Evolutionary conservation across 1,284 basidiomycete genomes (phyloP).

Genomic region (Rhodofomes roseus): DNA sequence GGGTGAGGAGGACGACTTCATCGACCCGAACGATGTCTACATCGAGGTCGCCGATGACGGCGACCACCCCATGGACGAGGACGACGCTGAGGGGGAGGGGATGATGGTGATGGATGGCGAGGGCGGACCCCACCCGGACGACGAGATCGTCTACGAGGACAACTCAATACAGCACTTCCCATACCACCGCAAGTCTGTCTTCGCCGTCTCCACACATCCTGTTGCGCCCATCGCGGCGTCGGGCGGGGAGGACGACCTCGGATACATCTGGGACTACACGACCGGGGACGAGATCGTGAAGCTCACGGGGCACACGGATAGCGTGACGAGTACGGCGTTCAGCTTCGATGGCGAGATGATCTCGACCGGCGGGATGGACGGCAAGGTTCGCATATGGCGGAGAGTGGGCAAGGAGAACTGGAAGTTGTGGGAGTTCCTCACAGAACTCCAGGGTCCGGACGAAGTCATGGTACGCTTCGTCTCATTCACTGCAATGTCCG

Average conservation of each 20-base stretch:
- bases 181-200: conserved; percentile 74
- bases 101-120: conserved; percentile 20
- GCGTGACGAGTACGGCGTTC: conserved; percentile 80
- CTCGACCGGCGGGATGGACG: conserved; percentile 97
- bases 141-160: conserved; percentile 46
- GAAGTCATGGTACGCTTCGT: conserved; percentile 81
- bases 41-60: conserved; percentile 66
- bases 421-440: conserved; percentile 88
- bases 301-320: conserved; percentile 91
- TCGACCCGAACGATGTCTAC: conserved; percentile 59
- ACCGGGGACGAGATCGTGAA: conserved; percentile 79
- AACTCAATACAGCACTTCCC: conserved; percentile 69
- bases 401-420: conserved; percentile 73
- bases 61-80: conserved; percentile 74
- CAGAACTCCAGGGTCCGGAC: conserved; percentile 89
- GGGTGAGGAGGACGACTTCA: conserved; percentile 48
- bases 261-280: conserved; percentile 90
- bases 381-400: conserved; percentile 88
- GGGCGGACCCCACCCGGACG: conserved; percentile 28
- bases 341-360: conserved; percentile 88
- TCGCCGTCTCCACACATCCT: conserved; percentile 84
- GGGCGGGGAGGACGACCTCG: conserved; percentile 94
- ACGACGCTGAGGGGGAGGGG: conserved; percentile 51
- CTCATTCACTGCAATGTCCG: background rate
- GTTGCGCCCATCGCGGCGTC: conserved; percentile 83